Base-by-base conservation (phyloP, 2,329 filamentous ascomycete species). In the Sordariomycetes sp. region DNA sequence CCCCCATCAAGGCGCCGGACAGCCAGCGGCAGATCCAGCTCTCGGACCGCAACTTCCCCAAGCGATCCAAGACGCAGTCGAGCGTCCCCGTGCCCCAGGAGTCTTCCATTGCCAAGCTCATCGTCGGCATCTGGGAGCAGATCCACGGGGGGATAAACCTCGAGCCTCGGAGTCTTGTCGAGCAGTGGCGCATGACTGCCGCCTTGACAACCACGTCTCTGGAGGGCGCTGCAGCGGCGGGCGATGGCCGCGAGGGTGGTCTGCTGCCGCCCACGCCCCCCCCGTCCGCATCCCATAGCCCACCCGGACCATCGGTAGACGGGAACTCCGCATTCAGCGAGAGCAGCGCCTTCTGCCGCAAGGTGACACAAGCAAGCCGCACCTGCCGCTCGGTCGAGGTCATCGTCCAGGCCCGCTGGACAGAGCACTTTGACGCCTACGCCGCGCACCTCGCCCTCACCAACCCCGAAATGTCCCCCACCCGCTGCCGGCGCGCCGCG, bases 361-460 rank as follows among this genome's bases (percentile, higher is more conserved):
- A 61, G 60, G 62, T 68, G 1, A 68, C 66, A 15, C 66, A 69
- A 58, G 67, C 76, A n/a, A 78, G 75, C 61, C 72, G 77, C 15
- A 75, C 77, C 1, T 79, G 74, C 57, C 69, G 78, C n/a, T 77
- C 77, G 1, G 68, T 81, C n/a, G 78, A 81, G 63, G 78, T 81
- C 58, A 77, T 81, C 25, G 76, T 81, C 2, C 78, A 81, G 62
- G 77, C 78, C 4, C 74, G 76, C 34, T 82, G 79, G 79, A 69
- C 78, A 2, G 76, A 80, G 62, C 73, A 76, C 36, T 81, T 79
- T 61, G 74, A 79, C 57, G 71, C 76, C 2, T 74, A 78, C 58
- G 72, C 78, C 10, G 69, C 71, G 15, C 66, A 70, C 20, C 68
- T 76, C 17, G 66, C 65, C 17, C 62, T 68, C n/a, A 67, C 69